phyloP scores from a whole-genome alignment of 805 yeast genomes.

The Candida tammaniensis region DNA sequence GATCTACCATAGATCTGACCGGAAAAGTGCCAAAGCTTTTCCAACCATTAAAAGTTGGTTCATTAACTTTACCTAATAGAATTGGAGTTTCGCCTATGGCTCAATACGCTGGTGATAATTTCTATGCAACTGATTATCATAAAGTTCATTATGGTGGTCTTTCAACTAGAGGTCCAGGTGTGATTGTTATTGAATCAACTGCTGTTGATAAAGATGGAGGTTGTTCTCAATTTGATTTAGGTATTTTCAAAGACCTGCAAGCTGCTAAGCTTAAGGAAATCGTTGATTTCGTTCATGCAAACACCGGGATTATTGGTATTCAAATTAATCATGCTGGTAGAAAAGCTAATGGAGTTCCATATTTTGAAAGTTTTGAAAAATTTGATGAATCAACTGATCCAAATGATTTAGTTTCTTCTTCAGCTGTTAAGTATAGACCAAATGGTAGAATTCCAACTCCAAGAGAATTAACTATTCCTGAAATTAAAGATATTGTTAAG shows the following conservation, averaged over 20 bases:
- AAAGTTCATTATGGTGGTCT: constrained; percentile 47
- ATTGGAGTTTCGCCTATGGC: constrained; percentile 59
- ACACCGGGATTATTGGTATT: constrained; percentile 45
- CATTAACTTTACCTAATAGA: constrained; percentile 43
- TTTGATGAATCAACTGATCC: constrained; percentile 35
- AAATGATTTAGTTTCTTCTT: constrained; percentile 23
- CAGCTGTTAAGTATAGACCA: constrained; percentile 33
- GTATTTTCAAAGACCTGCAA: constrained; percentile 50
- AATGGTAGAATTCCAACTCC: constrained; percentile 31
- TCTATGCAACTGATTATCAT: constrained; percentile 46
- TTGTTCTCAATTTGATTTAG: constrained; percentile 44
- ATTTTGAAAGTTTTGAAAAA: constrained; percentile 27
- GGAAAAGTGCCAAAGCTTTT: constrained; percentile 36
- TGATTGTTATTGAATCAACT: constrained; percentile 46
- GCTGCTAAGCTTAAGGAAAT: constrained; percentile 38
- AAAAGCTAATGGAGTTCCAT: constrained; percentile 35
- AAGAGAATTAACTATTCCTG: constrained; percentile 40
- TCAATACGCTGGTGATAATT: constrained; percentile 44
- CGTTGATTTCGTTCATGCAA: constrained; percentile 46
- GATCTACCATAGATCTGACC: constrained; percentile 8
- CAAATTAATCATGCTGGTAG: constrained; percentile 60
- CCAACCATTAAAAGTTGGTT: constrained; percentile 40
- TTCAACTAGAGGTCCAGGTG: constrained; percentile 49
- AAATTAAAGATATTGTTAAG: constrained; percentile 39
- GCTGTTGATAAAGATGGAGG: constrained; percentile 41